Evolutionary conservation across 148 eudicot species (phyloP), one percentile per base, ranked within the genome.

Genomic region (Camellia lanceoleosa): DNA sequence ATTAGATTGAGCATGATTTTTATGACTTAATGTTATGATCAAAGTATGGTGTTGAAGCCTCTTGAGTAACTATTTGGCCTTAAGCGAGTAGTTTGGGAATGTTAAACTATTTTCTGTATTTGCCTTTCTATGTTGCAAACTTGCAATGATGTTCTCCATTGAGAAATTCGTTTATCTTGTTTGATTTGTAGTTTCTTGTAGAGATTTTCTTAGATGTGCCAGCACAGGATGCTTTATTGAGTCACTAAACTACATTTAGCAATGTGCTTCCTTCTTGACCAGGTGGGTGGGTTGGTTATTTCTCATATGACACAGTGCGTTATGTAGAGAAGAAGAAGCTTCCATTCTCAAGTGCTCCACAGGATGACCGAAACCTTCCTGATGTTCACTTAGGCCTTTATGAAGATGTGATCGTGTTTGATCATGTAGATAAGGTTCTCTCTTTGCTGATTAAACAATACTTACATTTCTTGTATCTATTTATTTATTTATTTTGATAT

Each of bases 251-350:
- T 60, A 56, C 30, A 18, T 82, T 55, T 78, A 54, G 54, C 18
- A 62, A 43, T 81, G 55, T 73, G 55, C 38, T 68, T 81, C 59
- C 51, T 75, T 75, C 58, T 76, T 80, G 61, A 79, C 60, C 87
- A 96, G 99, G 99, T 86, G 99, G 99, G 54, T 97, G 99, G 99
- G 94, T 94, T 80, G 99, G 99, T 77, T 97, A 92, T 79, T 97
- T 97, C 80, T 97, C 99, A 41, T 97, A 97, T 80, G 99, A 97
- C 72, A 97, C 99, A 4, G 95, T 94, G 52, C 95, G 99, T 47
- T 97, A 94, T 82, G 98, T 90, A 70, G 99, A 97, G 89, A 92
- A 92, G 92, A 97, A 88, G 81, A 97, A 97, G 80, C 85, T 97
- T 42, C 99, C 99, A 1, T 97, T 97, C 78, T 88, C 92, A 79